Evolutionary conservation across 345 rosid species (phyloP).

Genomic region (Fremontodendron californicum): DNA sequence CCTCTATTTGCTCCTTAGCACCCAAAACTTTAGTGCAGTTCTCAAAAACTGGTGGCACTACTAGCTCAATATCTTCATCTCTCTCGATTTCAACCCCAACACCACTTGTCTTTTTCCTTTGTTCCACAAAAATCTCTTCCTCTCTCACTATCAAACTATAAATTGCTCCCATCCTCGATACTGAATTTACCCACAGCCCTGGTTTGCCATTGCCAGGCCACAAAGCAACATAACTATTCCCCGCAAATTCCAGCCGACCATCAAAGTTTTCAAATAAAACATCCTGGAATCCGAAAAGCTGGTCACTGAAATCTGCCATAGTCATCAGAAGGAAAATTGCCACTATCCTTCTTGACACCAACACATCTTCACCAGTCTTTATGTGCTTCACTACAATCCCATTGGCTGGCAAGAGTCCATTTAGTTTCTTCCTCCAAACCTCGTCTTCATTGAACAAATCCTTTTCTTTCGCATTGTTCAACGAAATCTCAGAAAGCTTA

Average conservation of each 20-base stretch:
- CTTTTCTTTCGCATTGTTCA: slow-evolving; percentile 55
- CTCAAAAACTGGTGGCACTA: slow-evolving; percentile 68
- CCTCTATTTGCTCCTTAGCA: slow-evolving; percentile 55
- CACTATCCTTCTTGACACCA: slow-evolving; percentile 61
- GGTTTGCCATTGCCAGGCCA: slow-evolving; percentile 97
- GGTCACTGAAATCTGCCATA: slow-evolving; percentile 93
- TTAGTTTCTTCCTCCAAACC: slow-evolving; percentile 77
- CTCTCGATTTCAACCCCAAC: slow-evolving; percentile 34
- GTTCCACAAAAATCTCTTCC: slow-evolving; percentile 62
- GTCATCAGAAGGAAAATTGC: slow-evolving; percentile 73
- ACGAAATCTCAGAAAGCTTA: slow-evolving; percentile 44
- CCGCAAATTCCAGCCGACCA: slow-evolving; percentile 62
- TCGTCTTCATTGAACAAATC: slow-evolving; percentile 56
- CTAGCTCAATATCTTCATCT: slow-evolving; percentile 74
- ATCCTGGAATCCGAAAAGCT: slow-evolving; percentile 75
- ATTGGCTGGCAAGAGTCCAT: slow-evolving; percentile 46
- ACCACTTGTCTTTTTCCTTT: slow-evolving; percentile 42
- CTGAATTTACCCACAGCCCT: slow-evolving; percentile 74
- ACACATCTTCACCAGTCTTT: slow-evolving; percentile 69
- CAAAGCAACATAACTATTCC: slow-evolving; percentile 49
- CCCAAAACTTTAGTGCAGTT: slow-evolving; percentile 52
- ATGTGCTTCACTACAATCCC: slow-evolving; percentile 67
- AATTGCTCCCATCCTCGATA: slow-evolving; percentile 80
- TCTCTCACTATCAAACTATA: slow-evolving; percentile 63
- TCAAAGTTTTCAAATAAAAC: slow-evolving; percentile 51